Evolutionary conservation across 768 basidiomycete species (phyloP), one percentile per base, ranked within the genome.

Genomic region (Panaeolus cyanescens): DNA sequence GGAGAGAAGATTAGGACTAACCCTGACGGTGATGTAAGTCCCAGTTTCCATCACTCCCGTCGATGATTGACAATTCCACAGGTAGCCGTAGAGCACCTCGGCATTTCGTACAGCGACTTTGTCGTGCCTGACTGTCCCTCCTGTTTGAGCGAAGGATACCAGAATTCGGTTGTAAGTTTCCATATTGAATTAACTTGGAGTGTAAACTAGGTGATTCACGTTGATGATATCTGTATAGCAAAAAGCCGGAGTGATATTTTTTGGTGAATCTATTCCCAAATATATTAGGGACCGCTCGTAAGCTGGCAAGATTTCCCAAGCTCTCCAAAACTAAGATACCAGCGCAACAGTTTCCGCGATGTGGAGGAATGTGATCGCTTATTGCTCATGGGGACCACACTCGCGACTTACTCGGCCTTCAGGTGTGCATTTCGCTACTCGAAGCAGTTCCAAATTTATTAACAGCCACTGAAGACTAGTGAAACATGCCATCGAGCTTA

Each of bases 401-500:
- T 97, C 28, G 95, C 96, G 0, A 98, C 96, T 0, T 97, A 91
- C 74, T 95, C 93, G 5, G 94, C 95, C 2, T 97, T 90, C 74
- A 82, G 92, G 92, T 92, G 77, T 36, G 36, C 7, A 50, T n/a
- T 17, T 20, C 39, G 28, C 39, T 56, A 54, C 54, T 50, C 32
- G 32, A 32, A n/a, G 9, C 9, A 19, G 55, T 32, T 54, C 30
- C 39, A 22, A 25, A 9, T 22, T 42, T 17, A 50, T 32, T 54
- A 53, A 17, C 63, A 59, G 17, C 37, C 37, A n/a, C 28, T 45
- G 20, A 25, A 92, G 95, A 65, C 75, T 98, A 31, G 79, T 96
- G 53, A 93, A 90, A 71, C 89, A 86, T 65, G 94, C 95, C 1
- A 71, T 91, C 4, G 85, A 92, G 62, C 76, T 86, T 15, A 79